A percentile compares a stretch with the other conserved stretches of the same genome.
Conservation (phyloP, 768 basidiomycete species). For the Cantharellus anzutake region DNA sequence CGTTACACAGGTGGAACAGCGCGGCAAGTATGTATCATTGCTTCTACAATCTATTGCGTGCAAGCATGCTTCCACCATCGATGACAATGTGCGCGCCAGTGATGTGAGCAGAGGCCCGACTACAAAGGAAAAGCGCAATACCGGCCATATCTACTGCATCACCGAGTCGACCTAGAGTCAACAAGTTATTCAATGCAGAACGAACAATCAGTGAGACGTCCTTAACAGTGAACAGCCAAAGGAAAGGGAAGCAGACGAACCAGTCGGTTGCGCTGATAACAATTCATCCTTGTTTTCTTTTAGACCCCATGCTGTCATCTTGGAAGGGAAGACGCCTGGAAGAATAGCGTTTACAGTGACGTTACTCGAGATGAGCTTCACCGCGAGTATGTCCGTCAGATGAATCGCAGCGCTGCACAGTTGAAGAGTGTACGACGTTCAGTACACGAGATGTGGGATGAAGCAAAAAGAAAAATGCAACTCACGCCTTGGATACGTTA, state of each 20-base stretch:
- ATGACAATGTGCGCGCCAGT: constrained; percentile 54
- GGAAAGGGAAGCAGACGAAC: constrained; percentile 17
- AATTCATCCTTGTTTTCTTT: constrained; percentile 36
- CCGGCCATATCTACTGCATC: constrained; percentile 50
- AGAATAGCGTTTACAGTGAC: constrained; percentile 74
- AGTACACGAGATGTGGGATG: neutral
- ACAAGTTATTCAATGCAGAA: too few relatives aligned
- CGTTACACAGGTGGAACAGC: too few relatives aligned
- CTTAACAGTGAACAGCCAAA: too few relatives aligned
- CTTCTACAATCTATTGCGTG: neutral
- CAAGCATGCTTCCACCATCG: constrained; percentile 34
- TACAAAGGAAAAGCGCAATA: constrained; percentile 43
- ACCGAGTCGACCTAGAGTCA: constrained; percentile 39
- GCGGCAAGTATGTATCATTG: too few relatives aligned
- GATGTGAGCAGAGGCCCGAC: constrained; percentile 52
- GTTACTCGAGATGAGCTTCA: constrained; percentile 50
- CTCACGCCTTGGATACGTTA: neutral
- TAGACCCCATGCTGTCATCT: constrained; percentile 65
- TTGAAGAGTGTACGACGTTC: too few relatives aligned
- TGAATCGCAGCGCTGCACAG: constrained; percentile 50
- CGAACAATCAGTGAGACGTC: too few relatives aligned
- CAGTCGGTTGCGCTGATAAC: constrained; percentile 37
- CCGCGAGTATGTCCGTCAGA: constrained; percentile 53
- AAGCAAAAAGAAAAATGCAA: neutral
- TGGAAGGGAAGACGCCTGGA: constrained; percentile 66